These are phyloP conservation scores for Neocallimastix lanati DNA, from an alignment of 192 early-diverging fungal genomes.

Conservation along the genomic window DNA sequence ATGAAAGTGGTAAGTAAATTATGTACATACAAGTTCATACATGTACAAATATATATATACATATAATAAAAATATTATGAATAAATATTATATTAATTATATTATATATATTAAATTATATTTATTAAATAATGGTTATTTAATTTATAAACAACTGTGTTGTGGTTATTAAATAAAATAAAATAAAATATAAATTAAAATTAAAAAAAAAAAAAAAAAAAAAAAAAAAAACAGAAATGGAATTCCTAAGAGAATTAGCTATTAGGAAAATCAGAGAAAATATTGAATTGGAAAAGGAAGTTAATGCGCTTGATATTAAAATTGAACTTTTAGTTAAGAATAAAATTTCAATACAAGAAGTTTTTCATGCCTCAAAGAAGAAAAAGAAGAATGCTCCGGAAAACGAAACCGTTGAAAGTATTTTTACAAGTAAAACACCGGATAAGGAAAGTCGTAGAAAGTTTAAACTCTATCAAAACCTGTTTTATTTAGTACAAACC, in stretches of 20 bases:
- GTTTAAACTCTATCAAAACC: conserved; percentile 69
- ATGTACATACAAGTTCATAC: too few relatives aligned
- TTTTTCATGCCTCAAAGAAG: conserved; percentile 45
- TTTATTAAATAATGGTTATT: too few relatives aligned
- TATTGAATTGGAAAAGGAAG: conserved; percentile 47
- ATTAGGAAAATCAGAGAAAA: conserved; percentile 82
- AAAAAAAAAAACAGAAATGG: conserved; percentile 39
- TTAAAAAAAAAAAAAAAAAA: too few relatives aligned
- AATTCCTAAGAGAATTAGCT: conserved; percentile 67
- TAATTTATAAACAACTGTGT: too few relatives aligned
- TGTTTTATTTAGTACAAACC: conserved; percentile 95
- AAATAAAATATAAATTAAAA: too few relatives aligned
- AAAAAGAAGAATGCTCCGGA: conserved; percentile 13
- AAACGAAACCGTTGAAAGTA: conserved; percentile 8
- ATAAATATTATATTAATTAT: too few relatives aligned
- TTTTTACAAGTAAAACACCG: conserved; percentile 50
- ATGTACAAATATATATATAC: too few relatives aligned
- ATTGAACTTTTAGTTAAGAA: conserved; percentile 92
- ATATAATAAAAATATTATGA: too few relatives aligned
- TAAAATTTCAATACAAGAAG: conserved; percentile 86
- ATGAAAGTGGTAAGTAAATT: conserved; percentile 49
- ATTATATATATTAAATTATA: too few relatives aligned
- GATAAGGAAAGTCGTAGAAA: conserved; percentile 72
- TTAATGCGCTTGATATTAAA: conserved; percentile 86
- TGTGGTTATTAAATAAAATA: too few relatives aligned